These are phyloP conservation scores for Trifolium fragiferum DNA, from an alignment of 306 rosid genomes.

Conservation along the genomic window DNA sequence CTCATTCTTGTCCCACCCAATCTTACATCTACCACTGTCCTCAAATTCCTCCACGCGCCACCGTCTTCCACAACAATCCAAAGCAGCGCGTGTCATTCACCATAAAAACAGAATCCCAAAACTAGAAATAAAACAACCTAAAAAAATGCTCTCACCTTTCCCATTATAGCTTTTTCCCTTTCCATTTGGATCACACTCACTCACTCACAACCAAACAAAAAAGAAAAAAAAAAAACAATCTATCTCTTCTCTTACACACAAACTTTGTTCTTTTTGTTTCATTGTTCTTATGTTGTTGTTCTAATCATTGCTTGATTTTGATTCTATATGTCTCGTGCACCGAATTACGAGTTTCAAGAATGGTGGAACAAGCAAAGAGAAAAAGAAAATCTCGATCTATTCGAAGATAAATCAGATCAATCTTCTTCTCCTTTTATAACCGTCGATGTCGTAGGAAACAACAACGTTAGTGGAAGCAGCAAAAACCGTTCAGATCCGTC, in stretches of 20 bases:
- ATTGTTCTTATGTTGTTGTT: background rate
- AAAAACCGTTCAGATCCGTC: slow-evolving; percentile 49
- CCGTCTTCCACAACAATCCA: slow-evolving; percentile 27
- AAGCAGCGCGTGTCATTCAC: slow-evolving; percentile 29
- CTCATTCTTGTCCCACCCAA: slow-evolving; percentile 6
- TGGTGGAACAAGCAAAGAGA: slow-evolving; percentile 98
- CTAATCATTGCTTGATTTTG: background rate
- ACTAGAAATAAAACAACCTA: slow-evolving; percentile 35
- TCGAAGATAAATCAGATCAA: slow-evolving; percentile 43
- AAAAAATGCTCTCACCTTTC: slow-evolving; percentile 40
- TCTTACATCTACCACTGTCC: slow-evolving; percentile 14
- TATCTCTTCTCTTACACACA: background rate
- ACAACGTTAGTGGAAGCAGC: slow-evolving; percentile 5
- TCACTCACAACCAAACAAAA: background rate
- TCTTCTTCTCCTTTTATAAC: slow-evolving; percentile 41
- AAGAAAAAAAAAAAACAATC: background rate
- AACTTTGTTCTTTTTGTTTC: slow-evolving; percentile 1
- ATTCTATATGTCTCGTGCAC: slow-evolving; percentile 76
- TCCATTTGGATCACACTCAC: slow-evolving; percentile 41
- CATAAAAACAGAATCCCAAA: background rate
- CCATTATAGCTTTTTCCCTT: slow-evolving; percentile 38
- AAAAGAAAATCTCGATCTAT: slow-evolving; percentile 43
- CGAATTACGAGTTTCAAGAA: slow-evolving; percentile 91
- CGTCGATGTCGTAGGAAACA: slow-evolving; percentile 52
- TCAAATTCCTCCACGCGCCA: slow-evolving; percentile 36